These are phyloP conservation scores for Gentiana straminea DNA, from an alignment of 257 asterid species.

Conservation along the genomic window DNA sequence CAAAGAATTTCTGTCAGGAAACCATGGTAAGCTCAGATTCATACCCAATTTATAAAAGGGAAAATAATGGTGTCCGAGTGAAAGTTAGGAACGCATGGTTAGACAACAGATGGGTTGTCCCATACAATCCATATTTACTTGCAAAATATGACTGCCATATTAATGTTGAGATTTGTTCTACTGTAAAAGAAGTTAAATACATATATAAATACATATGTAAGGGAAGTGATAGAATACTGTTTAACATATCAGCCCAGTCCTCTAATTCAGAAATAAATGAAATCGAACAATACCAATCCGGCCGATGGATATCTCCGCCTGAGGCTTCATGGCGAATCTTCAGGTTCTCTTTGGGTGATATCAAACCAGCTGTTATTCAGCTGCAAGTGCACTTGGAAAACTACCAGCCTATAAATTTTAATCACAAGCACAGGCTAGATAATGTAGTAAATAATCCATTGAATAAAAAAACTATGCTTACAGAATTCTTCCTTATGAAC, in stretches of 20 bases:
- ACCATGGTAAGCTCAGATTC: neutral
- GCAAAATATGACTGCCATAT: too few relatives aligned
- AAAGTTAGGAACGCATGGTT: neutral
- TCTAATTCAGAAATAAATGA: neutral
- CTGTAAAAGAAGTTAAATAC: neutral
- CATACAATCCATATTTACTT: too few relatives aligned
- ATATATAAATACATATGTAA: neutral
- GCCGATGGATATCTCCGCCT: neutral
- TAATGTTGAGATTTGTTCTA: neutral
- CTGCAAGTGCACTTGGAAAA: neutral
- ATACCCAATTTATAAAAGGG: neutral
- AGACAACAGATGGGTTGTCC: too few relatives aligned
- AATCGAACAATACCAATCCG: neutral
- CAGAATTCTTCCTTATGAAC: neutral
- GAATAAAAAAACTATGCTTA: neutral
- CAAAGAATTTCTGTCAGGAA: neutral
- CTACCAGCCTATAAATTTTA: neutral
- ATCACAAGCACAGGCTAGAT: neutral
- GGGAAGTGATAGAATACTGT: neutral
- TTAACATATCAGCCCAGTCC: neutral
- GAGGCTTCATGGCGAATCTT: neutral
- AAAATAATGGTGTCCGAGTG: neutral
- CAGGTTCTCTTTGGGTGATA: neutral
- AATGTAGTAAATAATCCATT: neutral
- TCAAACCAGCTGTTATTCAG: too few relatives aligned